Percentiles rank a stretch among this genome's conserved stretches.
These are phyloP conservation scores for Plectosphaerella cucumerina DNA, from an alignment of 2,329 filamentous ascomycete genomes.

Conservation along the genomic window DNA sequence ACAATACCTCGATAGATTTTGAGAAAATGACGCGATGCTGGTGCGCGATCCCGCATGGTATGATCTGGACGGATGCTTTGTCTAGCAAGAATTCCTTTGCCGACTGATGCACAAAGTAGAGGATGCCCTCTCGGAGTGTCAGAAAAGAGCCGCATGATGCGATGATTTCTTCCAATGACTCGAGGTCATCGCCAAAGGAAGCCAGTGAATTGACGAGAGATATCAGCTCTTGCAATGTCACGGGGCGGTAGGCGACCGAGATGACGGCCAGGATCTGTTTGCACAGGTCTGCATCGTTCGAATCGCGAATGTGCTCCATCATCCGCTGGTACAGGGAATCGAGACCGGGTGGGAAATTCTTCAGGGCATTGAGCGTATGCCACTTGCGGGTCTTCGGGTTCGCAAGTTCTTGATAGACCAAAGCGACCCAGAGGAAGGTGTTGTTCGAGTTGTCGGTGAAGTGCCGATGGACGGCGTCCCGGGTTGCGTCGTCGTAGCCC, in stretches of 20 bases:
- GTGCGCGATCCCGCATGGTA: constrained; percentile 18
- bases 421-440: constrained; percentile 16
- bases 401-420: constrained; percentile 15
- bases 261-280: constrained; percentile 26
- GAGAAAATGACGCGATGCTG: constrained; percentile 26
- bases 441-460: constrained; percentile 20
- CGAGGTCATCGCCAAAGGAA: constrained; percentile 1
- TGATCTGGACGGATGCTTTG: constrained; percentile 17
- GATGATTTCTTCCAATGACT: constrained; percentile 15
- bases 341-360: constrained; percentile 27
- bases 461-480: neutral
- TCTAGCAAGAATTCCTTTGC: constrained; percentile 33
- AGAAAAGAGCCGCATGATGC: constrained; percentile 29
- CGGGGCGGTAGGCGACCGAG: constrained; percentile 26
- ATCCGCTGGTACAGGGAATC: constrained; percentile 32
- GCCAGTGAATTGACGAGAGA: constrained; percentile 14
- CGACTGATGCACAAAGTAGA: constrained; percentile 39
- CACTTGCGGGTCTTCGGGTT: constrained; percentile 10
- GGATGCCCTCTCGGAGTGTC: constrained; percentile 18
- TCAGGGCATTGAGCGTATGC: constrained; percentile 2
- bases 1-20: constrained; percentile 27
- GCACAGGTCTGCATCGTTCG: constrained; percentile 23
- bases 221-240: constrained; percentile 27
- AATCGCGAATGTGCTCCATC: constrained; percentile 24
- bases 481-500: constrained; percentile 1